A percentile compares a stretch with the other conserved stretches of the same genome.
Conservation (phyloP, 208 protist genomes). For the Crithidia fasciculata region DNA sequence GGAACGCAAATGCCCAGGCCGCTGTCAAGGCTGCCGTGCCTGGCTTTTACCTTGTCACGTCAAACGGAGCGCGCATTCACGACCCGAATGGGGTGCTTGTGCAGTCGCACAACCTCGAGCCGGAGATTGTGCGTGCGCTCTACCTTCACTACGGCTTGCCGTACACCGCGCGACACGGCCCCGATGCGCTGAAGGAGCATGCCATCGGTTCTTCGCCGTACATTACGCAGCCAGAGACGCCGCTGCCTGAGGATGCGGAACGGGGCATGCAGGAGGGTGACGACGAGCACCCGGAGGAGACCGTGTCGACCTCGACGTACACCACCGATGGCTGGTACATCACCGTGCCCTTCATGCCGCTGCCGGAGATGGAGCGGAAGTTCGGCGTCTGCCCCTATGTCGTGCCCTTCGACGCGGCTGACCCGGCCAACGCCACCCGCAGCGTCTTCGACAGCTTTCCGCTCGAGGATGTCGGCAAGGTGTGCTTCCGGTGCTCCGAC, state of each 20-base stretch:
- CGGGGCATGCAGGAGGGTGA: constrained; percentile 10
- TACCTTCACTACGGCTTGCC: constrained; percentile 46
- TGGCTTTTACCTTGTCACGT: constrained; percentile 68
- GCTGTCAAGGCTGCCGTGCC: background rate
- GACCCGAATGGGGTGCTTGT: constrained; percentile 48
- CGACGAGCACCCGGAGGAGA: constrained; percentile 39
- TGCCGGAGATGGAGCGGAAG: constrained; percentile 52
- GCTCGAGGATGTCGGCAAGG: constrained; percentile 60
- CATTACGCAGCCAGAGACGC: background rate
- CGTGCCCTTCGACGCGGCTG: constrained; percentile 37
- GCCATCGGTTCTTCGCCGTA: constrained; percentile 2
- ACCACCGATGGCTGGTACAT: constrained; percentile 64
- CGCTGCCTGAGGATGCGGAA: constrained; percentile 7
- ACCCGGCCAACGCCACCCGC: constrained; percentile 25
- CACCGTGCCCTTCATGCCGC: constrained; percentile 30
- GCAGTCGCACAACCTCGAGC: constrained; percentile 47
- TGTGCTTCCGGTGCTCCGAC: constrained; percentile 66
- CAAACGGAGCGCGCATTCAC: constrained; percentile 74
- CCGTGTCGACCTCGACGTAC: constrained; percentile 46
- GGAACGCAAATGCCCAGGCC: background rate
- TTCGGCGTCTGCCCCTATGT: constrained; percentile 63
- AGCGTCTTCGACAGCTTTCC: constrained; percentile 61
- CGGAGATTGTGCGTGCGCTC: constrained; percentile 52
- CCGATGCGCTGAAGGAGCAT: background rate
- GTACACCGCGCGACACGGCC: constrained; percentile 34